Percentiles rank a stretch among this genome's conserved stretches.
phyloP scores from a whole-genome alignment of 2,329 filamentous ascomycete species.

The Fusarium oligoseptatum region DNA sequence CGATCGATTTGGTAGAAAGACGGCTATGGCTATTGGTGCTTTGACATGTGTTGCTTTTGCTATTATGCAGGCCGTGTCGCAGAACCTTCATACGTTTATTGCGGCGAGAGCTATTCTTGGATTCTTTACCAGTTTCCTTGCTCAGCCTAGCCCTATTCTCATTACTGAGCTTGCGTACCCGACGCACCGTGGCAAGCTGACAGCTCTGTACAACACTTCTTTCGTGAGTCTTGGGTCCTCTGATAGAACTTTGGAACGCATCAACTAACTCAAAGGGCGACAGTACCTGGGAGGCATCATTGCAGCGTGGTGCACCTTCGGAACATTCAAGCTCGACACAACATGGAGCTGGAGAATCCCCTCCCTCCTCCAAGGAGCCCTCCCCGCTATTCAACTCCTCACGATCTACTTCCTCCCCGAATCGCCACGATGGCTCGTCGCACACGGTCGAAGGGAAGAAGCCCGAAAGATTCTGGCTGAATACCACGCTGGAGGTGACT shows the following conservation, averaged over 20 bases:
- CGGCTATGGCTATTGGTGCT: constrained; percentile 52
- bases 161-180: constrained; percentile 53
- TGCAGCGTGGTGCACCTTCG: constrained; percentile 48
- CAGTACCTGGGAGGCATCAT: constrained; percentile 49
- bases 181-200: constrained; percentile 50
- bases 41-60: constrained; percentile 49
- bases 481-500: constrained; percentile 59
- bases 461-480: constrained; percentile 54
- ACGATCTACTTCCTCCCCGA: constrained; percentile 47
- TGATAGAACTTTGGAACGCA: fast-evolving
- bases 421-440: constrained; percentile 49
- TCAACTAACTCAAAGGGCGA: not conserved
- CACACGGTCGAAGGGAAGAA: constrained; percentile 50
- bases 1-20: constrained; percentile 57
- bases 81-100: constrained; percentile 48
- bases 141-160: constrained; percentile 50
- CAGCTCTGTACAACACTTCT: constrained; percentile 51
- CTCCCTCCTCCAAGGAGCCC: constrained; percentile 41
- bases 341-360: constrained; percentile 48
- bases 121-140: constrained; percentile 48
- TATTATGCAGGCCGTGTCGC: constrained; percentile 50
- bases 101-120: constrained; percentile 50
- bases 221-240: constrained; percentile 34
- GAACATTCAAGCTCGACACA: constrained; percentile 41
- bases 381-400: constrained; percentile 42